Base-by-base conservation (phyloP, 2,329 filamentous ascomycete species). In the Fusarium buharicum region DNA sequence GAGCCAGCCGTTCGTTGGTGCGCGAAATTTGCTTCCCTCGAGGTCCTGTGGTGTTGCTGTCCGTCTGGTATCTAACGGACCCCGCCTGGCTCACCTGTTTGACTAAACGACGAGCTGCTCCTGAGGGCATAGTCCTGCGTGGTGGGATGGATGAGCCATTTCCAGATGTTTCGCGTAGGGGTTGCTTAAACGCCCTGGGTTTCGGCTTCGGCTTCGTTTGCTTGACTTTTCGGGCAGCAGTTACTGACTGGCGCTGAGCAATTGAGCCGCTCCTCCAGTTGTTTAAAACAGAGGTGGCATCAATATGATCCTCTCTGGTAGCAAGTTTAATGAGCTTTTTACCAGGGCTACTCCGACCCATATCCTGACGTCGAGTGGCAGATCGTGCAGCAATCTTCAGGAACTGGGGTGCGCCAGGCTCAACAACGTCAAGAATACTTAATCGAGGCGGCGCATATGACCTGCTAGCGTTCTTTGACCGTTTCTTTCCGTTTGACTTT, bases 351-450 rank as follows among this genome's bases (percentile, higher is more conserved):
- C 82, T 78, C 68, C 83, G 82, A 14, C 86, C 86, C 60, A 82
- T 76, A 12, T 79, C 78, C 22, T 61, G 68, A 30, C 78, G 80
- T 47, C 73, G 77, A 50, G 75, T 82, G 4, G 81, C 85, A 48
- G 84, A 79, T 14, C 87, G 84, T 38, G 85, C 86, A 46, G 87
- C 87, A 67, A 90, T 80, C 56, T 80, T 85, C 30, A 90, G 74
- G 60, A 89, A 89, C 2, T 71, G 74, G 2, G 87, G 87, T 1
- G 85, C 83, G 54, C 78, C 68, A 2, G 76, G 70, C 59, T 83
- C 81, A 39, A 83, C 77, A 18, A 87, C 81, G 71, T 89, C 86
- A n/a, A 89, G 70, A 51, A 89, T 87, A 63, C 86, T 83, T 17
- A 89, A 77, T 17, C 72, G 74, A 4, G 84, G 84, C n/a, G 82